Evolutionary conservation across 192 early-diverging fungal species (phyloP).

Genomic region (Coemansia reversa): DNA sequence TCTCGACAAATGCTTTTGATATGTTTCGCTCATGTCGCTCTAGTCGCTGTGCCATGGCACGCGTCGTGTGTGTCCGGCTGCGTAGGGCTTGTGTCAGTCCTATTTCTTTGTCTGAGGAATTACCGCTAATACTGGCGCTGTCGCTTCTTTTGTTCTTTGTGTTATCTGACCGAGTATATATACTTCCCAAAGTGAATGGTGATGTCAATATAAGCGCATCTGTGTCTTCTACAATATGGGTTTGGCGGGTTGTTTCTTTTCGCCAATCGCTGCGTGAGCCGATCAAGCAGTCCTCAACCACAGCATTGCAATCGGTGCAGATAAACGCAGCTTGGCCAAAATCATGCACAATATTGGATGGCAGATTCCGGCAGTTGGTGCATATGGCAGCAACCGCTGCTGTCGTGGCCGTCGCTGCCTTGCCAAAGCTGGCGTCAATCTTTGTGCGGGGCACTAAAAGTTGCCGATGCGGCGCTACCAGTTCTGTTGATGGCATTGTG

Average conservation of each 20-base stretch:
- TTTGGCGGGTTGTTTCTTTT: slow-evolving; percentile 1
- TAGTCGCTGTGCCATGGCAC: slow-evolving; percentile 68
- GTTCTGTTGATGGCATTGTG: slow-evolving; percentile 16
- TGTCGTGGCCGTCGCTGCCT: neutral
- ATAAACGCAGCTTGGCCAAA: slow-evolving; percentile 86
- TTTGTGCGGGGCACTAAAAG: slow-evolving; percentile 18
- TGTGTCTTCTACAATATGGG: slow-evolving; percentile 6
- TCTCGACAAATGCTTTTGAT: slow-evolving; percentile 72
- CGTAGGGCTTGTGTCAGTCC: slow-evolving; percentile 15
- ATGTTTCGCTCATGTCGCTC: slow-evolving; percentile 77
- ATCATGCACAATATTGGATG: slow-evolving; percentile 88
- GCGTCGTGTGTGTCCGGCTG: slow-evolving; percentile 28
- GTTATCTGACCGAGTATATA: slow-evolving; percentile 34
- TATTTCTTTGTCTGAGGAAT: slow-evolving; percentile 1
- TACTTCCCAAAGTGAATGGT: slow-evolving; percentile 66
- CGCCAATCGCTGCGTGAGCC: slow-evolving; percentile 93
- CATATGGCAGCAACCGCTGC: slow-evolving; percentile 56
- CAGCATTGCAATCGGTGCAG: slow-evolving; percentile 88
- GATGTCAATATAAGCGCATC: slow-evolving; percentile 5
- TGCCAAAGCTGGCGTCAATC: slow-evolving; percentile 10
- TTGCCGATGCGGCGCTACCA: slow-evolving; percentile 12
- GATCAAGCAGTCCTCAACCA: slow-evolving; percentile 84
- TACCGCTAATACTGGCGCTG: slow-evolving; percentile 69
- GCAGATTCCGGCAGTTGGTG: slow-evolving; percentile 71
- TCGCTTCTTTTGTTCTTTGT: slow-evolving; percentile 80